These are phyloP conservation scores for Glaciozyma antarctica DNA, from an alignment of 768 basidiomycete genomes.

Conservation along the genomic window DNA sequence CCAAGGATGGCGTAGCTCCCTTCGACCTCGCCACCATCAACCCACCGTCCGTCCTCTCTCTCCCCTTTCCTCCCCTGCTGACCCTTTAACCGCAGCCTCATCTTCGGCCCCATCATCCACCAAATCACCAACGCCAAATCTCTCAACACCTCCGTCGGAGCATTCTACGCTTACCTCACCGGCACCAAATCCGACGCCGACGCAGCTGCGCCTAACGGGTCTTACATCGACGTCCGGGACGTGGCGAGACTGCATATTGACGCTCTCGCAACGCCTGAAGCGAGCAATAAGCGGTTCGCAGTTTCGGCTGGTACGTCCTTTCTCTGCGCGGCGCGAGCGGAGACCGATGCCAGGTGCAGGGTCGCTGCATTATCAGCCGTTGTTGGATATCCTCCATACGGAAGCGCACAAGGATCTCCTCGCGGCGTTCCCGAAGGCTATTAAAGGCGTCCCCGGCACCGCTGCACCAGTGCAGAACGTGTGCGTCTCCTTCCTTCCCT, in stretches of 20 bases:
- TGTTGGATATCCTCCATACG: slow-evolving; percentile 20
- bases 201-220: slow-evolving; percentile 14
- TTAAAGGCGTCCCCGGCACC: slow-evolving; percentile 9
- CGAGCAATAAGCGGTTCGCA: slow-evolving; percentile 32
- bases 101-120: slow-evolving; percentile 43
- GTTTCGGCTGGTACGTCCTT: slow-evolving; percentile 12
- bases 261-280: slow-evolving; percentile 33
- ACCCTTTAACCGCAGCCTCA: slow-evolving; percentile 14
- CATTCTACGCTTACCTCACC: slow-evolving; percentile 28
- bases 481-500: background rate
- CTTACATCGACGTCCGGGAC: slow-evolving; percentile 42
- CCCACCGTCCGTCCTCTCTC: slow-evolving; percentile 46
- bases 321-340: background rate
- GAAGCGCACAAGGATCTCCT: background rate
- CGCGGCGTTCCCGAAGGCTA: slow-evolving; percentile 11
- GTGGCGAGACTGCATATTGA: slow-evolving; percentile 38
- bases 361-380: slow-evolving; percentile 21
- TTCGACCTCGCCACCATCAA: slow-evolving; percentile 49
- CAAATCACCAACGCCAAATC: slow-evolving; percentile 37
- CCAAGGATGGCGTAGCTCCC: slow-evolving; percentile 37
- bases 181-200: slow-evolving; percentile 28
- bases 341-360: background rate
- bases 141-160: slow-evolving; percentile 39
- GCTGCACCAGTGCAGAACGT: slow-evolving; percentile 16
- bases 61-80: background rate